Base-by-base conservation (phyloP, 225 moss, liverwort and hornwort species). In the Polytrichum commune region DNA sequence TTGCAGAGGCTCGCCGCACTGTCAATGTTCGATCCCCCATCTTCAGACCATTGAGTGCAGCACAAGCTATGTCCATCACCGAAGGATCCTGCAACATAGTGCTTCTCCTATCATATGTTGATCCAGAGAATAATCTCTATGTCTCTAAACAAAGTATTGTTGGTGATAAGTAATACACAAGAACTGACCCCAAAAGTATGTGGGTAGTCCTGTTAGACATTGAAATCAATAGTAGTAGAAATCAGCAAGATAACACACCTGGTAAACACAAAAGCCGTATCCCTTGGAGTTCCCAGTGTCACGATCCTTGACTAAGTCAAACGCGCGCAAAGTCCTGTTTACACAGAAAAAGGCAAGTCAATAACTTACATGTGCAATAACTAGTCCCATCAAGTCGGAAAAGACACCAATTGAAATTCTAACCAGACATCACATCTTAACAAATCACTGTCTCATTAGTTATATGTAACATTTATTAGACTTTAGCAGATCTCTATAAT, bases 241-340 rank as follows among this genome's bases (percentile, higher is more conserved):
- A 32, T 32, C 32, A 46, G 46, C 46, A 46, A 46, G 46, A 46
- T 46, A 10, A 46, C 3, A 54, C 29, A 97, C 96, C 93, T 97
- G 96, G 68, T 97, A 97, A 8, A 97, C 88, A 73, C 96, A 97
- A 73, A 97, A 97, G 27, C 96, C 96, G 69, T 97, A 97, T 29
- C 96, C 96, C 56, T 97, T 97, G 19, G 96, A 97, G 68, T 97
- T 97, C 70, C 96, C 96, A 67, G 93, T 97, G 57, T 97, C 96
- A 55, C 96, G 93, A 78, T 97, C 96, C 71, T 97, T 97, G 69
- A 97, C 96, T 67, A 97, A 72, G 81, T 97, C 96, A 84, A 97
- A 97, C 54, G 91, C 96, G 78, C 96, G 96, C 72, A 97, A 76
- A 18, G 90, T 86, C 70, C 96, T 97, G 87, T 71, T 32, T 79